Evolutionary conservation across 176 grass and related monocot species (phyloP).

Genomic region (Oryza meridionalis): DNA sequence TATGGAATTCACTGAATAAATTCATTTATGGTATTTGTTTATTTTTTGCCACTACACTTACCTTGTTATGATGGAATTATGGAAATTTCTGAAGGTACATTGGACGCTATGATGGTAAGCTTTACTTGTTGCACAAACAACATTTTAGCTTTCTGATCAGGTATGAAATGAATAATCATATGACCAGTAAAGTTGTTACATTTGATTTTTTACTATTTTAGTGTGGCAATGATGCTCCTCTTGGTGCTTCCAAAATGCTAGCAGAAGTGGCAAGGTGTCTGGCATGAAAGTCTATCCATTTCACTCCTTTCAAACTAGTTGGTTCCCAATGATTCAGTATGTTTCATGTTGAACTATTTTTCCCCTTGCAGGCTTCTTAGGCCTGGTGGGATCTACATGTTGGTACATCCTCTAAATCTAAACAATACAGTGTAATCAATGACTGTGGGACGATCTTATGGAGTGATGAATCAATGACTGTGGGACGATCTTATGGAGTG

Average conservation of each 20-base stretch:
- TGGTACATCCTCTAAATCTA: constrained; percentile 60
- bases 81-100: constrained; percentile 63
- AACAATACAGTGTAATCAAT: neutral
- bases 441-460: too few species aligned
- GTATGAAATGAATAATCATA: neutral
- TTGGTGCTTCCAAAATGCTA: constrained; percentile 77
- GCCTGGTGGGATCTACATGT: constrained; percentile 72
- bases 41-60: constrained; percentile 23
- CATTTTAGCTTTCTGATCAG: constrained; percentile 25
- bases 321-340: constrained; percentile 17
- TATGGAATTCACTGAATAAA: neutral
- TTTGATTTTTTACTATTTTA: constrained; percentile 25
- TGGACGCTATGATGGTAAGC: constrained; percentile 99
- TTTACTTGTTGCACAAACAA: constrained; percentile 19
- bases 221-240: constrained; percentile 80
- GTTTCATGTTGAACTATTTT: constrained; percentile 27
- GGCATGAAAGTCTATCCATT: neutral
- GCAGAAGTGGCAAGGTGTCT: constrained; percentile 78
- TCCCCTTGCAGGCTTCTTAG: constrained; percentile 64
- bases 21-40: neutral
- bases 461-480: neutral
- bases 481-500: neutral
- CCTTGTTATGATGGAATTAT: constrained; percentile 19
- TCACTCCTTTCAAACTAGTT: constrained; percentile 16
- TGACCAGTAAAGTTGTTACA: constrained; percentile 28